Percentiles rank a stretch among this genome's conserved stretches.
Conservation (phyloP, 441 rosid species). For the Populus hybrid region DNA sequence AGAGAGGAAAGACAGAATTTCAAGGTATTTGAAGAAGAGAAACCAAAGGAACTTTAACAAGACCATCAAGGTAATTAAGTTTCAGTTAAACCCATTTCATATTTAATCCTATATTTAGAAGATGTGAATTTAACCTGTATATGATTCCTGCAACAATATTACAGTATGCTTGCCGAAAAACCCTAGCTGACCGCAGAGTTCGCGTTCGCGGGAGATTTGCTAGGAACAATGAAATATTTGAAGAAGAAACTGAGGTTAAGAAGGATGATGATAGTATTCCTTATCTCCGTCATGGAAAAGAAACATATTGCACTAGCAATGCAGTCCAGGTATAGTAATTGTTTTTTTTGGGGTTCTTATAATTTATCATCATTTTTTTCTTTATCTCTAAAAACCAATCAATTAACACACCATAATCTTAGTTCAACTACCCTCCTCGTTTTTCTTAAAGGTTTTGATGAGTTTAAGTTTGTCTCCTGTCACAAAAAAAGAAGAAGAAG, state of each 20-base stretch:
- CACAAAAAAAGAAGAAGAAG: too few species aligned
- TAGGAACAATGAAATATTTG: slow-evolving; percentile 60
- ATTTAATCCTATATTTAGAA: neutral
- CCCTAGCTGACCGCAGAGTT: slow-evolving; percentile 91
- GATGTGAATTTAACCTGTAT: neutral
- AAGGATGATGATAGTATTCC: slow-evolving; percentile 24
- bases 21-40: slow-evolving; percentile 88
- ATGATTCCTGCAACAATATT: neutral
- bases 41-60: slow-evolving; percentile 92
- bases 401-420: too few species aligned
- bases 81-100: neutral
- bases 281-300: slow-evolving; percentile 37
- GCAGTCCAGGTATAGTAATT: slow-evolving; percentile 39
- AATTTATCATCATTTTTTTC: too few species aligned
- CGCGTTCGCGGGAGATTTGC: slow-evolving; percentile 93
- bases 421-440: too few species aligned
- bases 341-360: neutral
- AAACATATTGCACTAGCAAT: slow-evolving; percentile 34
- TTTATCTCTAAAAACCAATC: too few species aligned
- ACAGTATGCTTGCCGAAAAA: slow-evolving; percentile 92
- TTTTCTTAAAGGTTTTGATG: too few species aligned
- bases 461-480: too few species aligned
- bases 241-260: slow-evolving; percentile 46
- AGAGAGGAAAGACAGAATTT: slow-evolving; percentile 86
- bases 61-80: slow-evolving; percentile 69